A percentile compares a stretch with the other conserved stretches of the same genome.
phyloP scores from a whole-genome alignment of 2,329 filamentous ascomycete genomes.

The Berkeleyomyces rouxiae region DNA sequence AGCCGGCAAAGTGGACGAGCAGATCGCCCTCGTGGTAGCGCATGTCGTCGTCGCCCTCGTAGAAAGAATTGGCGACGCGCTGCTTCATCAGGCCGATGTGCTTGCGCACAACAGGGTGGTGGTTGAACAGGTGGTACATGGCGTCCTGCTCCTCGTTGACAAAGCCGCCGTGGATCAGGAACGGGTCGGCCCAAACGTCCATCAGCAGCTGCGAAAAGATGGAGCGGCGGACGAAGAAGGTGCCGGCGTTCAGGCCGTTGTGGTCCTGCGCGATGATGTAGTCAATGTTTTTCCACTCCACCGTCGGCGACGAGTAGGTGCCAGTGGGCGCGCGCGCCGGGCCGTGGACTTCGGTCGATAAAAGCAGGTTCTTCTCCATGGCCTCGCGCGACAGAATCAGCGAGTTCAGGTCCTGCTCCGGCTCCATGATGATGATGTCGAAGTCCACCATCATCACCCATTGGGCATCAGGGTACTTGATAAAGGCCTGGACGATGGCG shows the following conservation, averaged over 20 bases:
- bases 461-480: constrained; percentile 12
- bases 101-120: constrained; percentile 12
- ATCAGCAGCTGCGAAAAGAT: constrained; percentile 11
- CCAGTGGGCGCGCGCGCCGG: constrained; percentile 6
- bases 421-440: constrained; percentile 13
- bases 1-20: constrained; percentile 12
- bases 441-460: constrained; percentile 13
- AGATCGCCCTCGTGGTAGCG: constrained; percentile 11
- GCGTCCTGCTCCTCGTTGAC: constrained; percentile 12
- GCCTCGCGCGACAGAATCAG: constrained; percentile 12
- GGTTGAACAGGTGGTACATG: constrained; percentile 11
- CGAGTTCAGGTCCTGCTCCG: constrained; percentile 11
- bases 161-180: constrained; percentile 13
- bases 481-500: constrained; percentile 13
- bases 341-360: constrained; percentile 8
- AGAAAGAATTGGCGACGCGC: constrained; percentile 12
- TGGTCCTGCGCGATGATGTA: constrained; percentile 13
- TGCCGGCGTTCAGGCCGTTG: constrained; percentile 14
- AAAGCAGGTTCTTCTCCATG: constrained; percentile 10
- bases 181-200: constrained; percentile 13
- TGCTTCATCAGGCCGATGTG: constrained; percentile 12
- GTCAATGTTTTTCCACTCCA: constrained; percentile 13
- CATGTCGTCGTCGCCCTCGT: constrained; percentile 11
- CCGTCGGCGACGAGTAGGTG: constrained; percentile 5
- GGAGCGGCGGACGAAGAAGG: constrained; percentile 12